Percentiles rank a stretch among this genome's conserved stretches.
These are phyloP conservation scores for Venturia aucupariae DNA, from an alignment of 2,329 filamentous ascomycete genomes.

Conservation along the genomic window DNA sequence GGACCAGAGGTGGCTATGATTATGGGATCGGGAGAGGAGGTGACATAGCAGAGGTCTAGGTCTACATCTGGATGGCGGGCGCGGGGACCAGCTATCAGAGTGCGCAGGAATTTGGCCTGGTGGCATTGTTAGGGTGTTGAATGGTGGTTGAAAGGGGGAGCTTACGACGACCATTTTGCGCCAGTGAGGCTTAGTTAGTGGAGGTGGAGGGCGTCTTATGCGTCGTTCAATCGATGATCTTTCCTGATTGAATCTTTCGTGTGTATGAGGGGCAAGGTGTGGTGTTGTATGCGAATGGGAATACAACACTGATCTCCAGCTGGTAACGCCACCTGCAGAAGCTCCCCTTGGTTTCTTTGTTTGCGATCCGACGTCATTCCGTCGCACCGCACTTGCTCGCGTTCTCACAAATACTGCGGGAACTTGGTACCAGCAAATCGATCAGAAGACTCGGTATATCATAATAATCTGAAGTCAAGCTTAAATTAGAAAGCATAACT, in stretches of 20 bases:
- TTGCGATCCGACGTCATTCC: neutral
- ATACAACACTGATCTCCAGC: too few species aligned
- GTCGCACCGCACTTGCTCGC: too few species aligned
- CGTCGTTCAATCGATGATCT: neutral
- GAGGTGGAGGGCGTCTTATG: neutral
- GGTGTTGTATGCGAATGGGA: neutral
- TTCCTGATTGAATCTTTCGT: neutral
- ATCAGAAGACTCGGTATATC: neutral
- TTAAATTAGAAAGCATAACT: neutral
- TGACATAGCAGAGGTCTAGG: conserved; percentile 93
- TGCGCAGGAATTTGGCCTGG: conserved; percentile 68
- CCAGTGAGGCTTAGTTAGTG: neutral
- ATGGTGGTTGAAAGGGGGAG: neutral
- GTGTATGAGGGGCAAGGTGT: neutral
- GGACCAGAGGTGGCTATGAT: conserved; percentile 72
- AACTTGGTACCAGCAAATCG: neutral
- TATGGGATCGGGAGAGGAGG: conserved; percentile 51
- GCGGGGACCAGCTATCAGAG: conserved; percentile 84
- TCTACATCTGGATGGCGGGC: conserved; percentile 76
- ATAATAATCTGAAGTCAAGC: too few species aligned
- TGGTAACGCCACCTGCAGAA: too few species aligned
- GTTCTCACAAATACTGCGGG: neutral
- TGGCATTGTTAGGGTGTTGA: neutral
- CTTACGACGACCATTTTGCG: conserved; percentile 2
- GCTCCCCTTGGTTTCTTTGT: neutral